Evolutionary conservation across 1,284 basidiomycete genomes (phyloP).

Genomic region (Malassezia japonica): DNA sequence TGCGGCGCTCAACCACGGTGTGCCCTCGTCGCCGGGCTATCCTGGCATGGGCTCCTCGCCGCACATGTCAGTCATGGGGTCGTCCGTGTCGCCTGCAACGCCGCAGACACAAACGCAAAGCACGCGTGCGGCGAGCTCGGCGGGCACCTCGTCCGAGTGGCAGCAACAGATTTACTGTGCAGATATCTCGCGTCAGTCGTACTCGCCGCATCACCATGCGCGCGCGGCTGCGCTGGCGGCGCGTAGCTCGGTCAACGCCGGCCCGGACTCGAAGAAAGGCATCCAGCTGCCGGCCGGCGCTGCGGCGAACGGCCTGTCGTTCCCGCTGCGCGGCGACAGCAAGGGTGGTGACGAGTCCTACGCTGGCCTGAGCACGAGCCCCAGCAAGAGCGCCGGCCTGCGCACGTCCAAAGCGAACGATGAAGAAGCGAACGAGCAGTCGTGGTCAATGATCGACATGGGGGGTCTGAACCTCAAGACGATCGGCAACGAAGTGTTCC

Average conservation of each 20-base stretch:
- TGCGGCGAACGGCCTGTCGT: constrained; percentile 49
- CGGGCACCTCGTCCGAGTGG: constrained; percentile 35
- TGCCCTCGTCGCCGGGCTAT: constrained; percentile 36
- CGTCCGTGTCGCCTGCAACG: constrained; percentile 21
- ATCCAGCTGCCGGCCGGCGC: constrained; percentile 36
- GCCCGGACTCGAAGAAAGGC: constrained; percentile 51
- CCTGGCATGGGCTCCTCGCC: constrained; percentile 23
- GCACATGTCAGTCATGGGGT: constrained; percentile 28
- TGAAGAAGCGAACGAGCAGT: constrained; percentile 20
- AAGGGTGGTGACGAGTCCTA: not conserved
- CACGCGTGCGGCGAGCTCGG: constrained; percentile 17
- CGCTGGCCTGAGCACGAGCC: constrained; percentile 13
- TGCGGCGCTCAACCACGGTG: constrained; percentile 27
- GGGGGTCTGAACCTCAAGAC: constrained; percentile 89
- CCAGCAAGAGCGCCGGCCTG: constrained; percentile 15
- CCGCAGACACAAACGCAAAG: not conserved
- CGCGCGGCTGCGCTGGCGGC: constrained; percentile 55
- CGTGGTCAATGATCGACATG: constrained; percentile 88
- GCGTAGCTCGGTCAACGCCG: constrained; percentile 51
- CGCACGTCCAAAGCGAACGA: constrained; percentile 13
- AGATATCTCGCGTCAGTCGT: constrained; percentile 52
- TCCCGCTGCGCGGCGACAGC: not conserved
- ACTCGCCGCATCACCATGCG: constrained; percentile 55
- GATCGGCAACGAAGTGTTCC: constrained; percentile 66
- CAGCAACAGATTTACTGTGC: constrained; percentile 34